Percentiles rank a stretch among this genome's conserved stretches.
phyloP scores from a whole-genome alignment of 805 yeast genomes.

The Starmerella bacillaris region DNA sequence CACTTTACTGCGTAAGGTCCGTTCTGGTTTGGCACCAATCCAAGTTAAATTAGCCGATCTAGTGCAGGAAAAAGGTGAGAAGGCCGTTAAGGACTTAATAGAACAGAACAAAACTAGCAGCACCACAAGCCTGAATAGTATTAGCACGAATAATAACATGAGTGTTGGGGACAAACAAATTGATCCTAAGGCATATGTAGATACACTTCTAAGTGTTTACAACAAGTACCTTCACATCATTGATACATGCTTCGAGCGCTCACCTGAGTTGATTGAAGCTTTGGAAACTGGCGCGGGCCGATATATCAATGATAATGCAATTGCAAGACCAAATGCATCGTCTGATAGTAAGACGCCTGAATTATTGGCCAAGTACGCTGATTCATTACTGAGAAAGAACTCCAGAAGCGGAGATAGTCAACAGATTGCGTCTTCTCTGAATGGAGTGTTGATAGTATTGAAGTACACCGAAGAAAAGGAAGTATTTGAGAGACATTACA shows the following conservation, averaged over 20 bases:
- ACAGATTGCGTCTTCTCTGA: conserved; percentile 52
- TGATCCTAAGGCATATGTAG: conserved; percentile 66
- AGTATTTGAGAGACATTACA: conserved; percentile 81
- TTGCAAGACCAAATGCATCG: conserved; percentile 37
- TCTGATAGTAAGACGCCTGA: conserved; percentile 71
- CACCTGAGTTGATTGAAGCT: conserved; percentile 66
- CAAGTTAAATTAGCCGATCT: conserved; percentile 55
- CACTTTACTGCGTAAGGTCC: conserved; percentile 56
- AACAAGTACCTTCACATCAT: conserved; percentile 49
- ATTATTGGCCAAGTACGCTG: conserved; percentile 73
- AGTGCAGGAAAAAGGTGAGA: conserved; percentile 46
- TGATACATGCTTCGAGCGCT: conserved; percentile 45
- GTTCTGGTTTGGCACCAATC: conserved; percentile 58
- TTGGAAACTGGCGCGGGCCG: conserved; percentile 75
- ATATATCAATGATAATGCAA: conserved; percentile 64
- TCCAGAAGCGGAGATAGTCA: conserved; percentile 45
- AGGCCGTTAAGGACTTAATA: conserved; percentile 41
- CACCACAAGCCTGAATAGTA: conserved; percentile 46
- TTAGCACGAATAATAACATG: too few species aligned
- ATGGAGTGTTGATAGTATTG: conserved; percentile 73
- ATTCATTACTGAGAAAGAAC: conserved; percentile 60
- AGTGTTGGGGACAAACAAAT: conserved; percentile 53
- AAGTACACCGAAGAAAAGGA: conserved; percentile 84
- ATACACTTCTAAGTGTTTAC: conserved; percentile 55
- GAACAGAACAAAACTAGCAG: conserved; percentile 20